Base-by-base conservation (phyloP, 371 early-diverging fungal species). In the Mucor circinelloides region DNA sequence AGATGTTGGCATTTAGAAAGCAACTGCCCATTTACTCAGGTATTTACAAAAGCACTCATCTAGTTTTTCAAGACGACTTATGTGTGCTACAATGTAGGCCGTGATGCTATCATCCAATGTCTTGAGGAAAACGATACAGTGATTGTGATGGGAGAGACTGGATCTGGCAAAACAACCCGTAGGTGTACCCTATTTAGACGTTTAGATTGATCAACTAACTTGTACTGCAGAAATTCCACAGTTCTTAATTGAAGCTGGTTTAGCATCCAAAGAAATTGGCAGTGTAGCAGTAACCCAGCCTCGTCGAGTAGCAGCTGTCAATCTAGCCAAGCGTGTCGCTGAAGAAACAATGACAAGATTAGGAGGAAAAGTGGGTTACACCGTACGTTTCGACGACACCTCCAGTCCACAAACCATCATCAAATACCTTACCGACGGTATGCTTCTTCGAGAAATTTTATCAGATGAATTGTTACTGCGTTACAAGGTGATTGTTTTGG, bases 371-470 rank as follows among this genome's bases (percentile, higher is more conserved):
- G 85, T 87, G 58, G 97, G 98, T 31, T 98, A 99, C 78, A 93
- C 94, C 3, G 95, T 99, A 30, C 91, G 99, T 71, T 99, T 99
- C 75, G 99, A 99, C 55, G 96, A 97, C 66, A 90, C 85, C 8
- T 91, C 96, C 2, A 90, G 90, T n/a, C 78, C 78, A 12, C 74
- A 85, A 17, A 99, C 99, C 0, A 75, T 89, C 68, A 90, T 99
- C 59, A 95, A 96, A 81, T 98, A 96, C 78, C 81, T 99, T 78
- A 99, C 99, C 0, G 99, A 99, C 76, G 99, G 99, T 73, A 94
- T 99, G 90, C 86, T 99, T 54, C 73, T 99, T 25, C 88, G 97
- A 31, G 99, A 99, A 75, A 83, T 95, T 6, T 82, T 99, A 44
- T 85, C 91, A 2, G 98, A 99, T 70, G 86, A 89, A 13, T 56